Evolutionary conservation across 176 grass and related monocot species (phyloP).

Genomic region (Hordeum marinum): DNA sequence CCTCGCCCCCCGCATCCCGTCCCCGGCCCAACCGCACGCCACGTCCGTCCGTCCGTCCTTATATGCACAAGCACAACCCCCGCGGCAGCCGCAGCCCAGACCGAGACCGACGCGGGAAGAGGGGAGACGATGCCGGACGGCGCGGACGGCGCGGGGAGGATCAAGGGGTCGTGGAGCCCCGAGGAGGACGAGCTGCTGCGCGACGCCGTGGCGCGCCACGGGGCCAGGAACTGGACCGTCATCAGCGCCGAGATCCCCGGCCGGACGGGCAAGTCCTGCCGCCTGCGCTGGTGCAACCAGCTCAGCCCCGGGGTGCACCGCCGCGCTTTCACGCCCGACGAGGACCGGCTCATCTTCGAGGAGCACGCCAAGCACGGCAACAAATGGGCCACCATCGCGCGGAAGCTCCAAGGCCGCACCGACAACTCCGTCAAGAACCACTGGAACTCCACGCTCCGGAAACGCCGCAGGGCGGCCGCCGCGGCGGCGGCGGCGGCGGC

Average conservation of each 20-base stretch:
- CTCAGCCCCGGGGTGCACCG: conserved; percentile 80
- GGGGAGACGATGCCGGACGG: background rate
- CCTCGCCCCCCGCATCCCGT: background rate
- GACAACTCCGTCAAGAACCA: conserved; percentile 99
- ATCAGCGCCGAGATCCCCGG: conserved; percentile 66
- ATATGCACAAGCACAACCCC: background rate
- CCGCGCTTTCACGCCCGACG: conserved; percentile 71
- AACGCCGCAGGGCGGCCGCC: conserved; percentile 25
- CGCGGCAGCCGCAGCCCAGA: background rate
- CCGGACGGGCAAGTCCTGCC: conserved; percentile 83
- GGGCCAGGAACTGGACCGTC: conserved; percentile 69
- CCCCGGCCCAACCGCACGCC: background rate
- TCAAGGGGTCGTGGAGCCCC: conserved; percentile 86
- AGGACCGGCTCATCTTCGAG: conserved; percentile 61
- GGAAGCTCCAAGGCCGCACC: conserved; percentile 67
- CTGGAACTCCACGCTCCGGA: conserved; percentile 87
- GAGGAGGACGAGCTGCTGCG: conserved; percentile 76
- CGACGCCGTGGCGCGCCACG: conserved; percentile 52
- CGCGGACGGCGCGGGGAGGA: background rate
- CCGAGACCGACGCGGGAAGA: background rate
- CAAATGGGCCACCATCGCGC: conserved; percentile 92
- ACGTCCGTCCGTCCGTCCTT: background rate
- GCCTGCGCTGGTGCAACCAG: conserved; percentile 92
- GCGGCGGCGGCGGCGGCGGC: background rate
- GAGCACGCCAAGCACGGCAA: conserved; percentile 63